Percentiles rank a stretch among this genome's conserved stretches.
Conservation (phyloP, 352 stramenopile species). For the Phytopythium vexans region DNA sequence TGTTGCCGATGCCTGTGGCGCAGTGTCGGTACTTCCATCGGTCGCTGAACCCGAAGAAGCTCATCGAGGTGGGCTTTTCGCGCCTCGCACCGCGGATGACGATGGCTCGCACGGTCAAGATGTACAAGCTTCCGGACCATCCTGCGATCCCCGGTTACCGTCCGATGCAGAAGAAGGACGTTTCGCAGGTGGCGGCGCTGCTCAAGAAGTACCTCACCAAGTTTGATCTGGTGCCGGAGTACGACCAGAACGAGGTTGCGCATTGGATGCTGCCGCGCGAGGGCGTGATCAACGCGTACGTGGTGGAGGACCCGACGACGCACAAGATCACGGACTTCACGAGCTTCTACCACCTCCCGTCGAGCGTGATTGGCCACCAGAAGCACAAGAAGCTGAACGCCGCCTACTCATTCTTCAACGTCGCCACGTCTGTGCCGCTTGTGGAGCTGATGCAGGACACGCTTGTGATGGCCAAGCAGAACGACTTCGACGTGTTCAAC, state of each 20-base stretch:
- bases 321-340: slow-evolving; percentile 94
- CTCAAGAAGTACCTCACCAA: slow-evolving; percentile 67
- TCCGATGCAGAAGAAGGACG: slow-evolving; percentile 62
- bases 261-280: slow-evolving; percentile 97
- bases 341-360: slow-evolving; percentile 98
- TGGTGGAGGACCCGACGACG: slow-evolving; percentile 71
- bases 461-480: slow-evolving; percentile 62
- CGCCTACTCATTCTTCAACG: slow-evolving; percentile 99
- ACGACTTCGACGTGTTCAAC: slow-evolving; percentile 71
- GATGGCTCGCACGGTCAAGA: slow-evolving; percentile 93
- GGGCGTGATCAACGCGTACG: slow-evolving; percentile 95
- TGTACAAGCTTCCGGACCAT: slow-evolving; percentile 84
- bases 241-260: slow-evolving; percentile 91
- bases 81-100: slow-evolving; percentile 94
- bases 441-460: slow-evolving; percentile 48
- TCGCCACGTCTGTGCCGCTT: slow-evolving; percentile 57
- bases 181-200: slow-evolving; percentile 51
- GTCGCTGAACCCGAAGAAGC: slow-evolving; percentile 98
- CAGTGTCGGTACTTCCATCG: slow-evolving; percentile 97
- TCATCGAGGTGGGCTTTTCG: slow-evolving; percentile 98
- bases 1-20: slow-evolving; percentile 95
- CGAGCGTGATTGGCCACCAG: slow-evolving; percentile 92
- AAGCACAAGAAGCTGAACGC: slow-evolving; percentile 96
- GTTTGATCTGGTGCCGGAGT: slow-evolving; percentile 86
- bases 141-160: slow-evolving; percentile 46